A percentile compares a stretch with the other conserved stretches of the same genome.
Conservation (phyloP, 768 basidiomycete species). For the Kwoniella sp. region DNA sequence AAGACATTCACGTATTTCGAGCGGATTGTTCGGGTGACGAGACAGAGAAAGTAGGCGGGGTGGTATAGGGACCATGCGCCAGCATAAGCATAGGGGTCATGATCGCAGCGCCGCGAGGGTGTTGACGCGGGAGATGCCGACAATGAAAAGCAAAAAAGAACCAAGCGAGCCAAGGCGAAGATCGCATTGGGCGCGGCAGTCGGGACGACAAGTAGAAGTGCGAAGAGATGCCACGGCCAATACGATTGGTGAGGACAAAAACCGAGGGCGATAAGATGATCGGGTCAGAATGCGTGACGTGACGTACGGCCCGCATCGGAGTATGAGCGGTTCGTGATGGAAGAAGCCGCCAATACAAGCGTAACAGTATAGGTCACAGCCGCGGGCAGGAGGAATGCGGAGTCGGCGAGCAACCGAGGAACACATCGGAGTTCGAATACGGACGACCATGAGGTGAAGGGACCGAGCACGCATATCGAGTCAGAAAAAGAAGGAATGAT, state of each 20-base stretch:
- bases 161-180: neutral
- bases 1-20: no score
- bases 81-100: neutral
- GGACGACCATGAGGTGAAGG: no score
- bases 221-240: no score
- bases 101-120: neutral
- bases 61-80: no score
- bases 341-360: neutral
- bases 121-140: neutral
- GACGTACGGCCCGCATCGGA: neutral
- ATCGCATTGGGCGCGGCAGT: neutral
- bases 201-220: no score
- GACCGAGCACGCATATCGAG: no score
- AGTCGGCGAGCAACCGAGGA: neutral
- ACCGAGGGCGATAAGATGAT: neutral
- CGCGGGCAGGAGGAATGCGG: neutral
- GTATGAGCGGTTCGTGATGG: neutral
- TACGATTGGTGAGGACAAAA: no score
- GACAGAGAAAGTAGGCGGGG: no score
- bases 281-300: neutral
- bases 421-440: neutral
- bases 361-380: neutral
- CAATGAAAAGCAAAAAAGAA: neutral
- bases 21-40: no score
- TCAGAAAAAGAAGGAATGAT: neutral